These are phyloP conservation scores for Boletus vermiculosoides DNA, from an alignment of 768 basidiomycete species.

Conservation along the genomic window DNA sequence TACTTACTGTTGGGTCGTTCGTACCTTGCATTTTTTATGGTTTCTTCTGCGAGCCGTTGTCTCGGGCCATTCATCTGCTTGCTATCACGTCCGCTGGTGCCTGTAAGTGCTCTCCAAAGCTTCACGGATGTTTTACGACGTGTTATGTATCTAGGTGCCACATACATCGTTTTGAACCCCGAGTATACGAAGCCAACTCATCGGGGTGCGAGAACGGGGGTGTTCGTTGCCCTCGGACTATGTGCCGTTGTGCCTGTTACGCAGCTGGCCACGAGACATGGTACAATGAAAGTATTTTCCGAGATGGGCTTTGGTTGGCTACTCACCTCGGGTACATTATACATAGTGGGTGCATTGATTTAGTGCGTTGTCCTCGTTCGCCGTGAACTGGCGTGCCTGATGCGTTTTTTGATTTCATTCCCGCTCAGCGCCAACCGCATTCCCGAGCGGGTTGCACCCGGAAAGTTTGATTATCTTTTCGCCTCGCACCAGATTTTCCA, in stretches of 20 bases:
- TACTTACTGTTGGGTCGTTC: conserved; percentile 76
- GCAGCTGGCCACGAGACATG: conserved; percentile 63
- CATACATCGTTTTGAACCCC: conserved; percentile 76
- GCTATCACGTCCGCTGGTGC: conserved; percentile 51
- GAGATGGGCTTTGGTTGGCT: conserved; percentile 76
- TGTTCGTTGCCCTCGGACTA: conserved; percentile 79
- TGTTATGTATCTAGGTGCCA: conserved; percentile 45
- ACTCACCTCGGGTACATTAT: conserved; percentile 64
- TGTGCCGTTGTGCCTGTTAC: conserved; percentile 65
- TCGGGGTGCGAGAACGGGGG: conserved; percentile 69
- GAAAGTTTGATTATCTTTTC: conserved; percentile 75
- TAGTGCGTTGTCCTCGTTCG: conserved; percentile 59
- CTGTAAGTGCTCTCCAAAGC: conserved; percentile 43
- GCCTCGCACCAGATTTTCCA: conserved; percentile 93
- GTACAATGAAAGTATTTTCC: conserved; percentile 48
- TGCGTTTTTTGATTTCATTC: conserved; percentile 31
- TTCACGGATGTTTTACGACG: neutral
- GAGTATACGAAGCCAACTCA: conserved; percentile 74
- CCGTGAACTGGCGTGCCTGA: conserved; percentile 27
- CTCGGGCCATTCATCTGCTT: conserved; percentile 54
- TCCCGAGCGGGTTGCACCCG: conserved; percentile 73
- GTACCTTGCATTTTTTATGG: conserved; percentile 76
- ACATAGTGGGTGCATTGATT: conserved; percentile 75
- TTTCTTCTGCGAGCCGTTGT: conserved; percentile 62
- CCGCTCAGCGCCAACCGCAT: conserved; percentile 74